Evolutionary conservation across 805 yeast genomes (phyloP), one percentile per base, ranked within the genome.

Genomic region (Pichia exigua): DNA sequence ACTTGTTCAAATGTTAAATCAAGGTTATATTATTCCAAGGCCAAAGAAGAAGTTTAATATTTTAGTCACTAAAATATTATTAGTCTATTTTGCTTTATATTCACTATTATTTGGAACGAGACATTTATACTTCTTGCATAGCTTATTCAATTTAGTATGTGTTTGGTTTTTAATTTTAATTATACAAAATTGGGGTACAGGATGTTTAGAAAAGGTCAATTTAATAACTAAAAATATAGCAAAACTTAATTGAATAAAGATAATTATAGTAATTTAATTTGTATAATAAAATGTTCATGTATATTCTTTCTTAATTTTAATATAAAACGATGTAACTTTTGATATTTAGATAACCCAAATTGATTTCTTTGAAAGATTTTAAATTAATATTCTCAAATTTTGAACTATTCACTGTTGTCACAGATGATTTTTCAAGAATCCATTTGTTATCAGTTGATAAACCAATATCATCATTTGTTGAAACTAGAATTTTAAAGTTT

Each of bases 101-200:
- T 70, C 85, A 43, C 65, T 86, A 50, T 60, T 88, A 11, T 88
- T 82, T 66, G 97, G 97, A 2, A 74, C 85, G 7, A 77, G 91
- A 61, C 86, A 88, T 60, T 74, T 92, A n/a, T 91, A 79, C 66
- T 87, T 91, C 87, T 69, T 90, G 45, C 94, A 90, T 60, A 86
- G 87, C 62, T 65, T 89, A 48, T 76, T 85, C 50, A 89, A 89
- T 64, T 64, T 84, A 18, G 67, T 83, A 49, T 75, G 82, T 63
- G 76, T 83, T 44, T 73, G 83, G 76, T 57, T 79, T 21, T 63
- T 75, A 45, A 46, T 62, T 44, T 55, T 42, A 30, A 41, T 51
- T 21, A 49, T 60, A 40, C 65, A 61, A 44, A 62, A 65, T 38
- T 57, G 56, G 53, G 59, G 67, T 59, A 55, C 54, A 38, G 47